These are phyloP conservation scores for Leccinellum rugosiceps DNA, from an alignment of 768 basidiomycete genomes.

Conservation along the genomic window DNA sequence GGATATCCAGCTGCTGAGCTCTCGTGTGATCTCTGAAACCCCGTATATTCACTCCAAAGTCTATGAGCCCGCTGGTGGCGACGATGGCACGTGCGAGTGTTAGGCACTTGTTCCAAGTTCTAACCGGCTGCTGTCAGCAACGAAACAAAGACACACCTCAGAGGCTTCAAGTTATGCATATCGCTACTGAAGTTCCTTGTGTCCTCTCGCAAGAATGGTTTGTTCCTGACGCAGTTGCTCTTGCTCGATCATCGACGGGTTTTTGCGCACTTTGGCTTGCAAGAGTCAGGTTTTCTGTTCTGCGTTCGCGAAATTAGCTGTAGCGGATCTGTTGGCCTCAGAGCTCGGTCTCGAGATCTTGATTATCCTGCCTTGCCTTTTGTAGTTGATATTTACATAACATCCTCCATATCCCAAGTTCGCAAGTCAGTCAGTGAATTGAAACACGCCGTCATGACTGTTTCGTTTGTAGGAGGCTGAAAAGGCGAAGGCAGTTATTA, in stretches of 20 bases:
- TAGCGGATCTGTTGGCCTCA: slow-evolving; percentile 39
- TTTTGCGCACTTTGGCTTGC: slow-evolving; percentile 65
- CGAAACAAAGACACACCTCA: no score
- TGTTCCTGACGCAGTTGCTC: slow-evolving; percentile 70
- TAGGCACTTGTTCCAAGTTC: no score
- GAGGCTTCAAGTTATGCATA: no score
- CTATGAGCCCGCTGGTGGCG: no score
- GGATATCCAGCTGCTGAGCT: no score
- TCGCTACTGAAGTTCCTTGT: no score
- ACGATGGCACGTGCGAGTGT: no score
- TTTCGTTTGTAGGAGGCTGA: no score
- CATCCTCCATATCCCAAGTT: slow-evolving; percentile 72
- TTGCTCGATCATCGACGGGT: slow-evolving; percentile 65
- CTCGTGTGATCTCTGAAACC: no score
- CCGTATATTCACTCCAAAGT: no score
- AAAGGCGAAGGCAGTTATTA: no score
- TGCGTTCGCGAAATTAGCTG: slow-evolving; percentile 41
- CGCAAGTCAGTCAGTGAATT: slow-evolving; percentile 1
- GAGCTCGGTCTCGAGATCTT: slow-evolving; percentile 71
- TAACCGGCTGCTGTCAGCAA: no score
- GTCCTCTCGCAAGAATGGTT: slow-evolving; percentile 51
- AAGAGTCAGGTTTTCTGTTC: slow-evolving; percentile 76
- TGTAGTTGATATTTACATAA: slow-evolving; percentile 67
- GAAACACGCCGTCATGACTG: neutral
- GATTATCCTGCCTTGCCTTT: slow-evolving; percentile 68